phyloP scores from a whole-genome alignment of 2,329 filamentous ascomycete genomes.

The Trichophyton simii region DNA sequence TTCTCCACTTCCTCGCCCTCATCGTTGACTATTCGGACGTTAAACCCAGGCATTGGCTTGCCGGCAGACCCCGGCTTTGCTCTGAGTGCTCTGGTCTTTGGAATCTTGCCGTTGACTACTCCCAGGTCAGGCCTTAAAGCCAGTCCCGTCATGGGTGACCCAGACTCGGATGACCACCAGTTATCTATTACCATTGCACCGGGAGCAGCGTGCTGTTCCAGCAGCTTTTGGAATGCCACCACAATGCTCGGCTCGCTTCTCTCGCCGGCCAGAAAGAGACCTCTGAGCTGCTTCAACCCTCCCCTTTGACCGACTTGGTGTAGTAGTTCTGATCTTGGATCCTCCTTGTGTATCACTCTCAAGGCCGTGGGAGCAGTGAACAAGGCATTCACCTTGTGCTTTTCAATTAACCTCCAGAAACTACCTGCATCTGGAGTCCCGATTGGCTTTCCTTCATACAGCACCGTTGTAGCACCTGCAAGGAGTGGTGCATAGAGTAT shows the following conservation, averaged over 20 bases:
- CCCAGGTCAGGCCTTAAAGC: constrained; percentile 52
- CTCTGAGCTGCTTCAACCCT: constrained; percentile 59
- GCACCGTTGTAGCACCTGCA: constrained; percentile 68
- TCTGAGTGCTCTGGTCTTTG: constrained; percentile 36
- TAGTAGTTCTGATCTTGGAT: constrained; percentile 60
- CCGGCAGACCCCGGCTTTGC: constrained; percentile 73
- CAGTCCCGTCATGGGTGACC: constrained; percentile 55
- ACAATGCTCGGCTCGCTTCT: constrained; percentile 79
- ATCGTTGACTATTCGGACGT: constrained; percentile 75
- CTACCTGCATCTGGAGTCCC: constrained; percentile 77
- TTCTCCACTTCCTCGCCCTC: constrained; percentile 56
- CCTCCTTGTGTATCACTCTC: constrained; percentile 74
- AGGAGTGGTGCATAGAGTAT: constrained; percentile 83
- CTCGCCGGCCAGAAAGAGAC: constrained; percentile 77
- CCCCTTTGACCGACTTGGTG: constrained; percentile 50
- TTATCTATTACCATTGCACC: constrained; percentile 56
- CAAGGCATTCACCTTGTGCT: constrained; percentile 71
- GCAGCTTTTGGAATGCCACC: constrained; percentile 62
- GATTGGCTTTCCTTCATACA: constrained; percentile 90
- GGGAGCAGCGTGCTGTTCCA: constrained; percentile 52
- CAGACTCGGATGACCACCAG: constrained; percentile 63
- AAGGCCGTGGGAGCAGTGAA: constrained; percentile 83
- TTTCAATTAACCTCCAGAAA: constrained; percentile 77
- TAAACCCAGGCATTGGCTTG: constrained; percentile 83
- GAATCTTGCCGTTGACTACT: constrained; percentile 37